These are phyloP conservation scores for Bipolaris gigantea DNA, from an alignment of 2,329 filamentous ascomycete species.

Conservation along the genomic window DNA sequence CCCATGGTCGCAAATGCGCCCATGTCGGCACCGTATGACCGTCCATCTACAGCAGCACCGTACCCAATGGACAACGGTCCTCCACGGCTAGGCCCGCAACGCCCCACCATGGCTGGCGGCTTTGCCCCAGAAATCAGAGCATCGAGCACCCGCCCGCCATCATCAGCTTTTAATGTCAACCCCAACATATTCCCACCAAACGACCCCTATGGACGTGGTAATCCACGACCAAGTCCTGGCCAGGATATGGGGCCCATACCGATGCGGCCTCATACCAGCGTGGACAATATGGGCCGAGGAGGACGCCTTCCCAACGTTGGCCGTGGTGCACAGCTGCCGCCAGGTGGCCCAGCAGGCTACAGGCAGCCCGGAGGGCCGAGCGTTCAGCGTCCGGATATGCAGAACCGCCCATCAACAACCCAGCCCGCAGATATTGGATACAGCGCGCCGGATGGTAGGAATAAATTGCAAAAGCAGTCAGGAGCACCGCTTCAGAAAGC, in stretches of 20 bases:
- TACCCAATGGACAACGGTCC: constrained; percentile 71
- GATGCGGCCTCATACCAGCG: constrained; percentile 42
- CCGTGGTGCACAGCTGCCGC: constrained; percentile 35
- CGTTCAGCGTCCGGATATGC: constrained; percentile 40
- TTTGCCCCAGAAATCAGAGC: constrained; percentile 54
- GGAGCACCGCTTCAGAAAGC: constrained; percentile 34
- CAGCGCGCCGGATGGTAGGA: constrained; percentile 49
- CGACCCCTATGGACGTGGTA: constrained; percentile 36
- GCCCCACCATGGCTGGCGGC: constrained; percentile 42
- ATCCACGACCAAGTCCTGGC: constrained; percentile 28
- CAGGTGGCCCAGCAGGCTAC: constrained; percentile 38
- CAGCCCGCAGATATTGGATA: constrained; percentile 48
- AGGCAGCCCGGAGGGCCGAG: constrained; percentile 45
- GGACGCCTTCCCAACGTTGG: constrained; percentile 35
- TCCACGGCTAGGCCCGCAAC: constrained; percentile 46
- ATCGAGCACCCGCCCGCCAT: constrained; percentile 51
- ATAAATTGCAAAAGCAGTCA: constrained; percentile 47
- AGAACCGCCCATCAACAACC: constrained; percentile 45
- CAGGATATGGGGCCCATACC: constrained; percentile 37
- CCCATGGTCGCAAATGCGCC: constrained; percentile 32
- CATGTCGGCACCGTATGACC: constrained; percentile 36
- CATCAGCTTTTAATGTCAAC: constrained; percentile 56
- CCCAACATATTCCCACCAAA: constrained; percentile 46
- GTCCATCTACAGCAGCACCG: constrained; percentile 62
- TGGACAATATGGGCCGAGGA: constrained; percentile 41